Evolutionary conservation across 2,329 filamentous ascomycete species (phyloP).

Genomic region (Pseudogymnoascus sp.): DNA sequence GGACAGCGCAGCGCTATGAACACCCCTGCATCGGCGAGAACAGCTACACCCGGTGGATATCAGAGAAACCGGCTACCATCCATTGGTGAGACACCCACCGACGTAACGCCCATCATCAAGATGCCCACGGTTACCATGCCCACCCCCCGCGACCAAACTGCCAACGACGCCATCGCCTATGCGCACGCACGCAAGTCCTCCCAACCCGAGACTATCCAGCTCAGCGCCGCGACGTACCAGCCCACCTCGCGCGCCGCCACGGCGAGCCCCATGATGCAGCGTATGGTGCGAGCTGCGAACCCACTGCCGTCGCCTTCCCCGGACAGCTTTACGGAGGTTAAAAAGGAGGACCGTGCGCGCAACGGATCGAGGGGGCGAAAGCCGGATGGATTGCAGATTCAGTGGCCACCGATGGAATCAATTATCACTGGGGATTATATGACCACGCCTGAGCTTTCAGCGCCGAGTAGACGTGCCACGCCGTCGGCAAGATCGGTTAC

Average conservation of each 20-base stretch:
- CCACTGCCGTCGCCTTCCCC: conserved; percentile 61
- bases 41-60: conserved; percentile 52
- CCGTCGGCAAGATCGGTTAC: conserved; percentile 31
- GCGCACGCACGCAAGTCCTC: conserved; percentile 25
- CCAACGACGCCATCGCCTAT: conserved; percentile 22
- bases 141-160: conserved; percentile 13
- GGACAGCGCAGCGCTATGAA: conserved; percentile 61
- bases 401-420: conserved; percentile 44
- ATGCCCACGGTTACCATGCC: conserved; percentile 14
- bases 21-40: conserved; percentile 59
- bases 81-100: conserved; percentile 60
- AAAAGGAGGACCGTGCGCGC: conserved; percentile 51
- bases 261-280: conserved; percentile 57
- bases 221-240: conserved; percentile 30
- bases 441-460: conserved; percentile 50
- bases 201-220: conserved; percentile 29
- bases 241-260: conserved; percentile 45
- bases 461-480: conserved; percentile 35
- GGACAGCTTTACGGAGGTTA: conserved; percentile 53
- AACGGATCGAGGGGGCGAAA: conserved; percentile 73
- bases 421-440: conserved; percentile 42
- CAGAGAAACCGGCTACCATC: conserved; percentile 62
- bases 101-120: conserved; percentile 29
- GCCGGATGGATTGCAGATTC: conserved; percentile 63
- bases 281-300: conserved; percentile 35